These are phyloP conservation scores for Apiosordaria backusii DNA, from an alignment of 495 filamentous ascomycete species.

Conservation along the genomic window DNA sequence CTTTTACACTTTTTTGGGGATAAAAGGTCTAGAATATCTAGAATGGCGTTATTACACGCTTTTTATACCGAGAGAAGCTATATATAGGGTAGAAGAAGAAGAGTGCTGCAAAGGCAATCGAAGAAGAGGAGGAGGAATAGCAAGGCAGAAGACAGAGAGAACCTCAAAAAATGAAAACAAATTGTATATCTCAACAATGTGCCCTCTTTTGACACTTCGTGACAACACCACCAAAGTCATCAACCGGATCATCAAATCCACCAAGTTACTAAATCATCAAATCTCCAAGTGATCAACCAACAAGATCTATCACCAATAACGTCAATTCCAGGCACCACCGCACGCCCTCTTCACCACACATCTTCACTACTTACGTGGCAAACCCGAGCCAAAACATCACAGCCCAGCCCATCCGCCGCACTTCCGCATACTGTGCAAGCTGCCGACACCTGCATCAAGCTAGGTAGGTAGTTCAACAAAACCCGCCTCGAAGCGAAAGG, in stretches of 20 bases:
- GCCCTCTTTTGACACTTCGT: neutral
- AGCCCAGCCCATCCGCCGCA: no score
- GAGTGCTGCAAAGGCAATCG: neutral
- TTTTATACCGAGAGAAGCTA: neutral
- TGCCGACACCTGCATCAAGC: neutral
- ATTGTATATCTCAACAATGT: neutral
- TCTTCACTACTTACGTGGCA: no score
- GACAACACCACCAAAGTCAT: neutral
- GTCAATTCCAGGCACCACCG: no score
- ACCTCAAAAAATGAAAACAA: neutral
- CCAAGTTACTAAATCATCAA: no score
- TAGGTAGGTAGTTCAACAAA: neutral
- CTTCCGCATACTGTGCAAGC: neutral
- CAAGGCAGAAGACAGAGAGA: neutral
- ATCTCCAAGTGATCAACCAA: no score
- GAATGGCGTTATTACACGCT: constrained; percentile 5
- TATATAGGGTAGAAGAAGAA: neutral
- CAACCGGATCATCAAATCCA: neutral
- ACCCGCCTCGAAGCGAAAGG: neutral
- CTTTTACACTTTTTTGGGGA: neutral
- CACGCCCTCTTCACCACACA: no score
- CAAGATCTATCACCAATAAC: no score
- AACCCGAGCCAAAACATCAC: no score
- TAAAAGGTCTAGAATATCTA: neutral
- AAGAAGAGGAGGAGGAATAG: neutral